Evolutionary conservation across 1,284 basidiomycete genomes (phyloP), one percentile per base, ranked within the genome.

Genomic region (Marasmius oreades): DNA sequence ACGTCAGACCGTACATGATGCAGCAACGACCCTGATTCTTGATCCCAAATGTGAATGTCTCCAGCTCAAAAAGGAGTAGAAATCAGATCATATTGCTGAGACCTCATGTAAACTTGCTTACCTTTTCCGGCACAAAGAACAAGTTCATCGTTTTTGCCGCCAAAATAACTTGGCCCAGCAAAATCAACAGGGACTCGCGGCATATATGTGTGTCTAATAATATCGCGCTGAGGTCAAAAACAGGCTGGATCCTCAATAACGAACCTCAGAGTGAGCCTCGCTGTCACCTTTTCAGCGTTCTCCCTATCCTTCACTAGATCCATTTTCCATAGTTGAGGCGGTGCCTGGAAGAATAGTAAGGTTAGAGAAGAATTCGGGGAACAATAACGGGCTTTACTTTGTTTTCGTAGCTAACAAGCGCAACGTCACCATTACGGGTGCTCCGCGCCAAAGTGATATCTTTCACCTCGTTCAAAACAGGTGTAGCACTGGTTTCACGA

Each of bases 1-100:
- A 73, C 75, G 62, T 84, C 81, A 33, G 82, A 77, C 20, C 79
- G 81, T 58, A 91, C 76, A 61, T 84, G 79, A 58, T 88, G 86
- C 3, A 91, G 71, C 2, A 87, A 69, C 20, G 81, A 77, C 8
- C 80, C 90, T 7, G 86, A 86, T 69, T 90, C 86, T 56, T 84
- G 80, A 64, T 92, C 89, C 90, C 90, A 92, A n/a, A 92, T 88
- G 63, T 90, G 85, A 28, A 92, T 84, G 63, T 90, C 87, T 1
- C 90, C 89, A 59, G 79, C 89, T 90, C 55, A 2, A 22, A 33
- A 56, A n/a, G 57, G 16, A 18, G 8, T 24, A 20, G 34, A 22
- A 16, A n/a, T 36, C 28, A 7, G 6, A 44, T 14, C 14, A 22
- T 48, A n/a, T 47, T 28, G 37, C 5, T 24, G 42, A 51, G 22